Evolutionary conservation across 1,284 basidiomycete genomes (phyloP).

Genomic region (Amylostereum areolatum): DNA sequence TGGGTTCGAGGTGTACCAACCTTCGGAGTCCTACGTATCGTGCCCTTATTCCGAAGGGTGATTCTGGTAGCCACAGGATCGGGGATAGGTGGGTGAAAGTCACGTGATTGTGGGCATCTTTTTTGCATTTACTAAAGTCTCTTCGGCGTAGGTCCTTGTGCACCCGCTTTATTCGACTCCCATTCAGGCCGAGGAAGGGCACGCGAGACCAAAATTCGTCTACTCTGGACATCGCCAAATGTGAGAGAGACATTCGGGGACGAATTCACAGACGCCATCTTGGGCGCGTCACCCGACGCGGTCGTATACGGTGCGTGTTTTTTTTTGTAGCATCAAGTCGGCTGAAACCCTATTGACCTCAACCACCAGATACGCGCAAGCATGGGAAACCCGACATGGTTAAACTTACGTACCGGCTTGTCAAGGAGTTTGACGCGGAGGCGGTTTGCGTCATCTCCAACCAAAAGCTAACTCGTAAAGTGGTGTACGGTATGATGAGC

Average conservation of each 20-base stretch:
- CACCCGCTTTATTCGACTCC: no score
- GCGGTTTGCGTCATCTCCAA: conserved; percentile 61
- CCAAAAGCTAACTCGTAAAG: conserved; percentile 50
- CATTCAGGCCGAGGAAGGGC: no score
- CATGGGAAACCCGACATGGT: conserved; percentile 64
- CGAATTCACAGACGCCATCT: conserved; percentile 47
- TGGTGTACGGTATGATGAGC: conserved; percentile 58
- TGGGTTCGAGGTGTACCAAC: conserved; percentile 56
- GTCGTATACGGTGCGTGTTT: conserved; percentile 43
- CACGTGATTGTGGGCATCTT: conserved; percentile 41
- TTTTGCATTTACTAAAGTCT: no score
- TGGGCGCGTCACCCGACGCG: conserved; percentile 45
- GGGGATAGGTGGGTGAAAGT: conserved; percentile 57
- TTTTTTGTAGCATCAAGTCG: background rate
- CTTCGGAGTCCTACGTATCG: conserved; percentile 50
- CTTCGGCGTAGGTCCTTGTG: no score
- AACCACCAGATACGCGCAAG: conserved; percentile 42
- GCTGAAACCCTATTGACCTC: background rate
- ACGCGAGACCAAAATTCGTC: conserved; percentile 38
- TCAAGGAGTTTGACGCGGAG: conserved; percentile 54
- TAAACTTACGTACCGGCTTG: conserved; percentile 48
- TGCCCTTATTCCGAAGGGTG: conserved; percentile 50
- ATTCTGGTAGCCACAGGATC: conserved; percentile 56
- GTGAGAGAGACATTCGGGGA: conserved; percentile 56
- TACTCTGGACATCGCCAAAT: conserved; percentile 57